A percentile compares a stretch with the other conserved stretches of the same genome.
Evolutionary conservation across 345 rosid species (phyloP).

Genomic region (Camelina sativa): DNA sequence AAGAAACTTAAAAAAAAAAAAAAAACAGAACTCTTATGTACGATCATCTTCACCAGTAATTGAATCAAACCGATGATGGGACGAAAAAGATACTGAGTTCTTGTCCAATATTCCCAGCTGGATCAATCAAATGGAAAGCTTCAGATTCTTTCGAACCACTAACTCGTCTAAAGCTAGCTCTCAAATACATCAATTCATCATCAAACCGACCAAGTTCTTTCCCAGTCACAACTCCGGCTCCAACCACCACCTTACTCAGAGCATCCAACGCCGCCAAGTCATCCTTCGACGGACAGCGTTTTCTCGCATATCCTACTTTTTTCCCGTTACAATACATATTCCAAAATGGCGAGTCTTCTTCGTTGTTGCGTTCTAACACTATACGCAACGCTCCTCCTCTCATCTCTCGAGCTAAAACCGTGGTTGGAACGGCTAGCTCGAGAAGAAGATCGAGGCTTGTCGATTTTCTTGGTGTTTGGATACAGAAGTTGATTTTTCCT

Average conservation of each 20-base stretch:
- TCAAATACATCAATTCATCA: slow-evolving; percentile 65
- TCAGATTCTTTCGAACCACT: slow-evolving; percentile 56
- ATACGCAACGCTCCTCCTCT: slow-evolving; percentile 63
- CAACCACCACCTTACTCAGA: slow-evolving; percentile 57
- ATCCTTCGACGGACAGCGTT: slow-evolving; percentile 49
- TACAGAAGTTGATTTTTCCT: slow-evolving; percentile 64
- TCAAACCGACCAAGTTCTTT: slow-evolving; percentile 47
- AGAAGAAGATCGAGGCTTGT: slow-evolving; percentile 55
- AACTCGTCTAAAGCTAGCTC: slow-evolving; percentile 64
- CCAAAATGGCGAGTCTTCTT: slow-evolving; percentile 50
- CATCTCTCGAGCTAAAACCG: slow-evolving; percentile 70
- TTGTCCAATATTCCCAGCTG: slow-evolving; percentile 69
- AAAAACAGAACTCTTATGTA: slow-evolving; percentile 27
- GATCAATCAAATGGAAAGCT: slow-evolving; percentile 78
- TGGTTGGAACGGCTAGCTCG: slow-evolving; percentile 60
- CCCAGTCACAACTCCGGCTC: slow-evolving; percentile 64
- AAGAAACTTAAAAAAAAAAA: neutral
- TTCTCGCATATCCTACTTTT: slow-evolving; percentile 69
- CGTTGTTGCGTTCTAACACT: slow-evolving; percentile 52
- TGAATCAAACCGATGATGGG: slow-evolving; percentile 42
- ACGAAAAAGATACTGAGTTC: slow-evolving; percentile 74
- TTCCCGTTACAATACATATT: slow-evolving; percentile 72
- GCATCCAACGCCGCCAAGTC: slow-evolving; percentile 55
- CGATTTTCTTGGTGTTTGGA: slow-evolving; percentile 58
- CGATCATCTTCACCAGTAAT: neutral